Evolutionary conservation across 148 eudicot species (phyloP), one percentile per base, ranked within the genome.

Genomic region (Rhododendron henanense): DNA sequence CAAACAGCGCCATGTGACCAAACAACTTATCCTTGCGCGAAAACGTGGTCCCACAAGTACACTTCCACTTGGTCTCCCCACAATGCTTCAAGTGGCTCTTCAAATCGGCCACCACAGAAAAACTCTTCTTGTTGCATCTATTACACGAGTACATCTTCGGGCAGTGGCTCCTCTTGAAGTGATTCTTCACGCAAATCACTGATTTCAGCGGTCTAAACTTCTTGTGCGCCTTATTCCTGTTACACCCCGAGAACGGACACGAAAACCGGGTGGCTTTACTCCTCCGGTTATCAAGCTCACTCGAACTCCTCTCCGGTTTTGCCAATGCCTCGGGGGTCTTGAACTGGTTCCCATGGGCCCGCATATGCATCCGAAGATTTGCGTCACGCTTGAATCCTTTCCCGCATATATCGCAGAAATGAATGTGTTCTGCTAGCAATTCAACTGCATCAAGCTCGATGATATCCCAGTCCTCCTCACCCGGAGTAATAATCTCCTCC

Each of bases 141-240:
- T 75, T 85, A 76, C 98, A 96, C 2, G 92, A 76, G 76, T 90
- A 96, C 94, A 87, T 91, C 88, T 91, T 96, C 35, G 96, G 98
- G 67, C 98, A 94, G 74, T 96, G 98, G 81, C 94, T 92, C 84
- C 98, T 87, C 90, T 93, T 96, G 86, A 94, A 96, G 77, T 96
- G 98, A 81, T 94, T 94, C 92, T 93, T 96, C 71, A 93, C 96
- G 83, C 98, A 96, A 5, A 91, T 79, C 3, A 87, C 93, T 16
- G 96, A 90, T 53, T 96, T 96, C 89, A 96, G 83, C 1, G 98
- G 91, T 85, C 91, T 86, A 81, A 96, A 96, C 65, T 90, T 91
- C 79, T 63, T 81, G 78, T 92, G 93, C 63, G 10, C 55, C 71
- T 92, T 90, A 86, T 96, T 96, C 83, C 95, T 85, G 25, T 89